phyloP scores from a whole-genome alignment of 148 eudicot species.

The Spergularia marina region DNA sequence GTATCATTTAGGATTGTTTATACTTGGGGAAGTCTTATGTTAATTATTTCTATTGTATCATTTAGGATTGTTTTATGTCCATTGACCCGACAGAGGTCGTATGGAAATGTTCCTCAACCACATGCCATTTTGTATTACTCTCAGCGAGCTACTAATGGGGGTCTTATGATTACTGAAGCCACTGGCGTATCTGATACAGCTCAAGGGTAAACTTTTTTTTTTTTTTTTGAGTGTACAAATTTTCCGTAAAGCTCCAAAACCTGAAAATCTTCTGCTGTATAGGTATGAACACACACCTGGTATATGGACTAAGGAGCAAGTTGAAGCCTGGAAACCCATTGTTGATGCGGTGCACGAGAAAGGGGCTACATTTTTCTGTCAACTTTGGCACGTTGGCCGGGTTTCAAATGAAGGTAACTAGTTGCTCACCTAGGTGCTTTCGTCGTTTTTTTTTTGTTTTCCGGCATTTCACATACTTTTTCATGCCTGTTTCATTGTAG shows the following conservation, averaged over 20 bases:
- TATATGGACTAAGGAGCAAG: slow-evolving; percentile 58
- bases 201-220: slow-evolving; percentile 33
- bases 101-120: slow-evolving; percentile 46
- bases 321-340: slow-evolving; percentile 59
- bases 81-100: slow-evolving; percentile 47
- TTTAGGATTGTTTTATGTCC: slow-evolving; percentile 50
- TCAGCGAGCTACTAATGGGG: slow-evolving; percentile 50
- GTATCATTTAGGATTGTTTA: slow-evolving; percentile 34
- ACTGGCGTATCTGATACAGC: slow-evolving; percentile 50
- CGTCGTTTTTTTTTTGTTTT: too few species aligned
- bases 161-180: slow-evolving; percentile 48
- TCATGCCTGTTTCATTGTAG: background rate
- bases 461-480: background rate
- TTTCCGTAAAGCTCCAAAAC: background rate
- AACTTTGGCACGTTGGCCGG: slow-evolving; percentile 51
- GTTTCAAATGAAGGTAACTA: slow-evolving; percentile 39
- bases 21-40: too few species aligned
- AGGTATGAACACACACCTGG: slow-evolving; percentile 46
- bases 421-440: too few species aligned
- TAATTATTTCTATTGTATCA: background rate
- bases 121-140: slow-evolving; percentile 48
- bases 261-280: background rate
- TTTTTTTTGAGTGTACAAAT: too few species aligned
- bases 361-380: slow-evolving; percentile 49
- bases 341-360: slow-evolving; percentile 56